Evolutionary conservation across 202 grass and related monocot species (phyloP), one percentile per base, ranked within the genome.

Genomic region (Elaeis oleifera): DNA sequence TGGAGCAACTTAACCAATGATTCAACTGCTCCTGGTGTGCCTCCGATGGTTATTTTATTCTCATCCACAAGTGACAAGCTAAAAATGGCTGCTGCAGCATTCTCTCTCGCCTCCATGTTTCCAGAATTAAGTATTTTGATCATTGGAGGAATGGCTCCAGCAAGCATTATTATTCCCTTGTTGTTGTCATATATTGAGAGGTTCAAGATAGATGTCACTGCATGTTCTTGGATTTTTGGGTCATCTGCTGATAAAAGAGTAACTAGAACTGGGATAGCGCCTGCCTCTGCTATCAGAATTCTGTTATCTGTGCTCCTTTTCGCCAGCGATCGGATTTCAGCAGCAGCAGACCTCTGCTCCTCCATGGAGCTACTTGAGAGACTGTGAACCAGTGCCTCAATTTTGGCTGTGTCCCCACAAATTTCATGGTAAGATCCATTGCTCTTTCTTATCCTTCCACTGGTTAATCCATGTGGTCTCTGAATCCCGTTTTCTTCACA

Each of bases 151-250:
- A 97, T 89, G 51, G 94, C 94, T 25, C 88, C 85, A 44, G 84
- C 94, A 21, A 92, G 68, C 69, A 97, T 79, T 64, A 97, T 89
- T 58, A 97, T 65, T 66, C 84, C 94, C 59, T 97, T 97, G 76
- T 97, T 97, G 65, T 86, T 77, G 71, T 97, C 94, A 82, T 92
- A 97, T 79, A 97, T 97, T 0, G 94, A 92, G 39, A 92, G 84
- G 67, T 92, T 97, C 29, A 92, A 59, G 71, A 97, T 79, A 49
- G 88, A 71, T 31, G 94, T 97, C 29, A 97, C 82, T 59, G 94
- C 79, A n/a, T 92, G 94, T 78, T 97, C 94, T 76, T 97, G 94
- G 18, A 78, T 89, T 71, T 92, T 97, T 3, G 23, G 58, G 49
- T 92, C 94, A 73, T 91, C 85, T 5, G 75, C 82, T 5, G 84